Base-by-base conservation (phyloP, 208 protist genomes). In the Leishmania guyanensis region DNA sequence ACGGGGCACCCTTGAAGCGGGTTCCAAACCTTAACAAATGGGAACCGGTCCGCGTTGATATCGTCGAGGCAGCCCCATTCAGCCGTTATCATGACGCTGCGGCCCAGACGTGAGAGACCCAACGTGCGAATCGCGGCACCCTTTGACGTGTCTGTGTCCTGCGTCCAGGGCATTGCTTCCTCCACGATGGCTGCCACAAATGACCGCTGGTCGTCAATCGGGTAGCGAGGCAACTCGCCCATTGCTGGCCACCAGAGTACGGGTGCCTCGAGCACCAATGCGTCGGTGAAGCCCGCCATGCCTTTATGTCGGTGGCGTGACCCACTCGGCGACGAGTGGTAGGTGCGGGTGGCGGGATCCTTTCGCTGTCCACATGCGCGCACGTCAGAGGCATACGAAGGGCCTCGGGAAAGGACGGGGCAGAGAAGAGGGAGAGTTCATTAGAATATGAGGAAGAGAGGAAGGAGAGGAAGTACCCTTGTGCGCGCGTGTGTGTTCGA, bases 201-300 rank as follows among this genome's bases (percentile, higher is more conserved):
- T 9, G 83, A 87, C 29, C 83, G 86, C 16, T n/a, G 20, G 0
- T 83, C 36, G 64, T 88, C 48, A 20, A 95, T 60, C 2, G 93
- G 90, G 77, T 94, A 85, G 22, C 76, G 75, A 20, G 83, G 78
- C 22, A 95, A 76, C 10, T 87, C 64, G 1, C 66, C 79, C 1
- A 92, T 65, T 43, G 88, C 46, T 5, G 94, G 94, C 94, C 94
- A 97, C 94, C 94, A 97, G 46, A 82, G 73, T 39, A 86, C 78
- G 2, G 88, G 84, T 29, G 88, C 86, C 29, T 82, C 62, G 16
- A 97, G 69, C 77, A 94, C 83, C 29, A 97, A 58, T 17, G 89
- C 77, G 54, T 91, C 93, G 0, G 88, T 92, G 79, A 90, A 90
- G 56, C 92, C 86, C 2, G 77, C 53, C 81, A 86, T 87, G 22